Base-by-base conservation (phyloP, 805 yeast genomes). In the Clavispora vitiphila region DNA sequence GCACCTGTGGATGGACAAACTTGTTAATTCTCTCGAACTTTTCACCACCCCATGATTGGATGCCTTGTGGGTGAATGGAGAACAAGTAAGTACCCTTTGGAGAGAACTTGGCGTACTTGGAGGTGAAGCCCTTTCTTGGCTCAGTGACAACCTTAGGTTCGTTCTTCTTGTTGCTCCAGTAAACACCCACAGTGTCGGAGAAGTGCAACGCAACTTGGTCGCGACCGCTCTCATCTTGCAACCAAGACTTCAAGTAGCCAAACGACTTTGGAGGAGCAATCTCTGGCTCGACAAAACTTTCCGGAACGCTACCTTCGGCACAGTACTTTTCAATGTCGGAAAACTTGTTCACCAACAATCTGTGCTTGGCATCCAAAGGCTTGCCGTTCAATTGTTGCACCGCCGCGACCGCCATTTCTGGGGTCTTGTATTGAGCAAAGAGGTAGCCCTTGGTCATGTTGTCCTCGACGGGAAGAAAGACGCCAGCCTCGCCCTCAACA, bases 41-140 rank as follows among this genome's bases (percentile, higher is more conserved):
- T 41, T 78, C 77, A 47, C 98, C 97, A 60, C 98, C 99, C 95
- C 97, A 93, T 21, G 91, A 78, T 62, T 88, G 95, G 43, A 89
- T 81, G 74, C 98, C 98, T 67, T 87, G 95, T 39, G 88, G 88
- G 67, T 91, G 97, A 55, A 89, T 75, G 1, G 97, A 83, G 54
- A 86, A 80, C 50, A 91, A 66, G 59, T 80, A 90, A 10, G 91
- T 81, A 64, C 99, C 99, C 67, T 81, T 81, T 59, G 97, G 96
- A 38, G 98, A 88, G 72, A 89, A 91, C 61, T 82, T 81, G 55
- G 88, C 86, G 55, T 83, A 89, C 48, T 87, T 82, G 45, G 88
- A 81, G 43, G 97, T 89, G 86, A 95, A 88, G 52, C 83, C 81
- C 50, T 75, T 72, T 66, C 96, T 80, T 56, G 89, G 83, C 57